Conservation (phyloP, 2,329 filamentous ascomycete species). For the Periconia macrospinosa region DNA sequence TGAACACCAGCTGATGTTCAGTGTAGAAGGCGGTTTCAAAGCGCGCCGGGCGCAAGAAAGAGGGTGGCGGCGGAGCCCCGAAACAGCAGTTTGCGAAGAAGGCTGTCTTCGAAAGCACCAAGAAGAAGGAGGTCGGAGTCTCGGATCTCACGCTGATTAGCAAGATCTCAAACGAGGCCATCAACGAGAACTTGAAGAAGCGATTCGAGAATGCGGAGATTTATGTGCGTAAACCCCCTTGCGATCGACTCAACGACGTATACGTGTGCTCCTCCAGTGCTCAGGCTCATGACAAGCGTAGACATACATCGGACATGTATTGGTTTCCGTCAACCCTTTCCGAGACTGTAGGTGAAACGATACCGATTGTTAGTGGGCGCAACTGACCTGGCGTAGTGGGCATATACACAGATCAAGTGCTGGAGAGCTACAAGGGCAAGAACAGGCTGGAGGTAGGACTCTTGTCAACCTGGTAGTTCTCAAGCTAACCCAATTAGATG, state of each 20-base stretch:
- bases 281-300: slow-evolving; percentile 40
- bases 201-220: slow-evolving; percentile 97
- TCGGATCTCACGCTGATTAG: slow-evolving; percentile 96
- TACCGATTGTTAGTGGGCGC: background rate
- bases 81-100: slow-evolving; percentile 80
- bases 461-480: background rate
- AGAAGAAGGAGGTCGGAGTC: slow-evolving; percentile 99
- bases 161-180: slow-evolving; percentile 98
- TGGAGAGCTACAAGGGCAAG: slow-evolving; percentile 94
- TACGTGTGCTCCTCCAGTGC: background rate
- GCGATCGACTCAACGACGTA: background rate
- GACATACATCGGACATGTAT: slow-evolving; percentile 98
- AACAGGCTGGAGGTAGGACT: slow-evolving; percentile 75
- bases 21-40: slow-evolving; percentile 55
- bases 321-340: slow-evolving; percentile 99
- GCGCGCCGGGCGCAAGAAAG: slow-evolving; percentile 62
- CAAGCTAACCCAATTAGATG: slow-evolving; percentile 50
- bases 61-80: slow-evolving; percentile 50
- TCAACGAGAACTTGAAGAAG: slow-evolving; percentile 99
- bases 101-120: slow-evolving; percentile 90
- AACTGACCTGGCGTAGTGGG: slow-evolving; percentile 64
- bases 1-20: slow-evolving; percentile 17
- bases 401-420: slow-evolving; percentile 93
- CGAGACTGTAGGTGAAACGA: slow-evolving; percentile 66
- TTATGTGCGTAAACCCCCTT: slow-evolving; percentile 62